A percentile compares a stretch with the other conserved stretches of the same genome.
Evolutionary conservation across 2,329 filamentous ascomycete species (phyloP).

Genomic region (Proliferodiscus dingleyae): DNA sequence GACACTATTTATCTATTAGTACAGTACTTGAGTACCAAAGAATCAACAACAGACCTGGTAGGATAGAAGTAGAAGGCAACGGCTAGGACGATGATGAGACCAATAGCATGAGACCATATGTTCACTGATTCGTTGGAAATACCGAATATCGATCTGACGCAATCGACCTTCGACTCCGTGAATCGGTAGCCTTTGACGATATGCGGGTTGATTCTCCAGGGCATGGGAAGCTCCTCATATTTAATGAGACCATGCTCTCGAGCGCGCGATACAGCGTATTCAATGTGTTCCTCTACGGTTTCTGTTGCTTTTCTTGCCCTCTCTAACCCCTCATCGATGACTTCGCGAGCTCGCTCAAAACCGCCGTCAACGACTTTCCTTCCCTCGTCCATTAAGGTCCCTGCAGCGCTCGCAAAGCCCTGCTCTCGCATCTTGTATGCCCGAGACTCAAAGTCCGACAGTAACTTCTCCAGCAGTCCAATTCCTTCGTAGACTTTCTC

Average conservation of each 20-base stretch:
- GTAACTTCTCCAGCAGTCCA: slow-evolving; percentile 76
- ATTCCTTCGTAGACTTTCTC: slow-evolving; percentile 89
- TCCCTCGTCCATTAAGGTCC: slow-evolving; percentile 70
- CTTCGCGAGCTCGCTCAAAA: slow-evolving; percentile 66
- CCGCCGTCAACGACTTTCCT: slow-evolving; percentile 77
- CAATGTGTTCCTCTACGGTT: slow-evolving; percentile 77
- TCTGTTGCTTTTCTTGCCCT: slow-evolving; percentile 78
- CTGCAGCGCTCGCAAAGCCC: slow-evolving; percentile 68
- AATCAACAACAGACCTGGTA: slow-evolving; percentile 32
- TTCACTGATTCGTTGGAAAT: slow-evolving; percentile 94
- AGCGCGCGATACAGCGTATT: slow-evolving; percentile 69
- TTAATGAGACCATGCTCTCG: slow-evolving; percentile 76
- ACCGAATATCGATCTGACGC: slow-evolving; percentile 75
- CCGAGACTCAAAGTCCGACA: slow-evolving; percentile 78
- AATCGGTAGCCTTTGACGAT: slow-evolving; percentile 92
- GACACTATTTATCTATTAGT: slow-evolving; percentile 42
- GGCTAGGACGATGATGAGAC: slow-evolving; percentile 79
- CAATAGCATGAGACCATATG: slow-evolving; percentile 94
- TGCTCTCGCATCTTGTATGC: slow-evolving; percentile 76
- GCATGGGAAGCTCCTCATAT: slow-evolving; percentile 85
- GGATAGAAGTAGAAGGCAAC: slow-evolving; percentile 97
- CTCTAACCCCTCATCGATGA: slow-evolving; percentile 76
- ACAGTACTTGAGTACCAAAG: too few relatives aligned
- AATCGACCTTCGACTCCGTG: slow-evolving; percentile 84
- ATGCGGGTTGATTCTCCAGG: slow-evolving; percentile 93